Percentiles rank a stretch among this genome's conserved stretches.
Conservation (phyloP, 2,329 filamentous ascomycete species). For the Aureobasidium vineae region DNA sequence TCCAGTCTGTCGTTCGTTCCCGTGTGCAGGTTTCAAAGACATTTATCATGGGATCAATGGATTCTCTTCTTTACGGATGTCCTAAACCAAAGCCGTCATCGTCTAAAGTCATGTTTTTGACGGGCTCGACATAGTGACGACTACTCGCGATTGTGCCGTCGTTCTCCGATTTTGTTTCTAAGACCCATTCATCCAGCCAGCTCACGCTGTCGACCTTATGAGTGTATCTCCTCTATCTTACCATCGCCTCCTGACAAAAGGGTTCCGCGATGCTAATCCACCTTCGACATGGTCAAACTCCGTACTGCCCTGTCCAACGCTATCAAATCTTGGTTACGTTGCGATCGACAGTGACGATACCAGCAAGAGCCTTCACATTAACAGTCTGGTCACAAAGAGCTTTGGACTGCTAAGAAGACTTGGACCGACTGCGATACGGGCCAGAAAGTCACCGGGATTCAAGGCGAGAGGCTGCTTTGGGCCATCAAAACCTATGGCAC, state of each 20-base stretch:
- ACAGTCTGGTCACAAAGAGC: conserved; percentile 10
- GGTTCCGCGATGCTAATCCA: conserved; percentile 9
- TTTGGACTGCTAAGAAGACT: conserved; percentile 12
- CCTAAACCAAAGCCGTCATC: conserved; percentile 1
- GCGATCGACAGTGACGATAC: conserved; percentile 6
- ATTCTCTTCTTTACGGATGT: conserved; percentile 13
- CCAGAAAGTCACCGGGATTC: conserved; percentile 11
- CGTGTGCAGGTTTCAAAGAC: conserved; percentile 10
- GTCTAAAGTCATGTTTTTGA: conserved; percentile 14
- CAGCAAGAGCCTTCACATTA: conserved; percentile 12
- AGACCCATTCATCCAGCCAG: conserved; percentile 6
- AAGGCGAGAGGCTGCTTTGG: conserved; percentile 7
- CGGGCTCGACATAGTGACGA: conserved; percentile 14
- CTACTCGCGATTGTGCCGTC: conserved; percentile 5
- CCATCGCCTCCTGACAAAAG: conserved; percentile 10
- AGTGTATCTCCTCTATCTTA: conserved; percentile 8
- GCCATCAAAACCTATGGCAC: conserved; percentile 4
- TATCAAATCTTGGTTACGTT: neutral
- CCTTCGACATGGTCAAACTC: conserved; percentile 3
- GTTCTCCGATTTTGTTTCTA: conserved; percentile 1
- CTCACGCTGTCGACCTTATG: conserved; percentile 9
- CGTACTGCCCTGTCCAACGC: conserved; percentile 8
- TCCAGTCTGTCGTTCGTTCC: conserved; percentile 12
- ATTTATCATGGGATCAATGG: conserved; percentile 10
- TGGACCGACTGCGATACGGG: neutral